Evolutionary conservation across 2,329 filamentous ascomycete species (phyloP).

Genomic region (Epichloe gansuensis): DNA sequence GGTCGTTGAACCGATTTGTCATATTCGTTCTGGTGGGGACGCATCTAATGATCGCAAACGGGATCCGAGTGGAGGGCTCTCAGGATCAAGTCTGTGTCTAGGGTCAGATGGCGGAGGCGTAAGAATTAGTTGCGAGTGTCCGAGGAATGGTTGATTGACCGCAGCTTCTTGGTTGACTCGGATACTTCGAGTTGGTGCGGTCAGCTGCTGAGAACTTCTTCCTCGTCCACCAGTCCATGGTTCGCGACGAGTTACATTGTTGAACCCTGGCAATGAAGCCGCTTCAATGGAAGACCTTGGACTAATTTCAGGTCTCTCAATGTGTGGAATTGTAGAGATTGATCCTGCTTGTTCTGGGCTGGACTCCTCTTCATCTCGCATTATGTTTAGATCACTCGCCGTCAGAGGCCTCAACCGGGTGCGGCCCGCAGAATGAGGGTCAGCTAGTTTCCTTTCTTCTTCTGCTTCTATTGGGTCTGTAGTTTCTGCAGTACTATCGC

Average conservation of each 20-base stretch:
- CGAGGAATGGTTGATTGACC: background rate
- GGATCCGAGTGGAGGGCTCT: background rate
- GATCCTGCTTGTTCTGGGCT: constrained; percentile 4
- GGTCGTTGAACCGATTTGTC: background rate
- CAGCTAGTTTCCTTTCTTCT: background rate
- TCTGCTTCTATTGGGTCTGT: background rate
- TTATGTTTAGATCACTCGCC: constrained; percentile 9
- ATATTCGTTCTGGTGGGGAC: background rate
- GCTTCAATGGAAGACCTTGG: background rate
- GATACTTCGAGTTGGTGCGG: background rate
- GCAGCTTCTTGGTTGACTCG: background rate
- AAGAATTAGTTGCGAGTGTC: background rate
- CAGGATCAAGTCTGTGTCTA: background rate
- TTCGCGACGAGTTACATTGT: background rate
- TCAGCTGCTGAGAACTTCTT: background rate
- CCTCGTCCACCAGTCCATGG: background rate
- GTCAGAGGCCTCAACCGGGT: constrained; percentile 10
- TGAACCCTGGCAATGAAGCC: background rate
- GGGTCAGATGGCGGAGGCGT: constrained; percentile 7
- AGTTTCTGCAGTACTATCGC: constrained; percentile 22
- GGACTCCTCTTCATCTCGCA: constrained; percentile 9
- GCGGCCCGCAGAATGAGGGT: background rate
- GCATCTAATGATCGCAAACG: background rate
- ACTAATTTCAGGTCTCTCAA: background rate
- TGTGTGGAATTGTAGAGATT: background rate